Base-by-base conservation (phyloP, 2,329 filamentous ascomycete genomes). In the Chrysoporthe deuterocubensis region DNA sequence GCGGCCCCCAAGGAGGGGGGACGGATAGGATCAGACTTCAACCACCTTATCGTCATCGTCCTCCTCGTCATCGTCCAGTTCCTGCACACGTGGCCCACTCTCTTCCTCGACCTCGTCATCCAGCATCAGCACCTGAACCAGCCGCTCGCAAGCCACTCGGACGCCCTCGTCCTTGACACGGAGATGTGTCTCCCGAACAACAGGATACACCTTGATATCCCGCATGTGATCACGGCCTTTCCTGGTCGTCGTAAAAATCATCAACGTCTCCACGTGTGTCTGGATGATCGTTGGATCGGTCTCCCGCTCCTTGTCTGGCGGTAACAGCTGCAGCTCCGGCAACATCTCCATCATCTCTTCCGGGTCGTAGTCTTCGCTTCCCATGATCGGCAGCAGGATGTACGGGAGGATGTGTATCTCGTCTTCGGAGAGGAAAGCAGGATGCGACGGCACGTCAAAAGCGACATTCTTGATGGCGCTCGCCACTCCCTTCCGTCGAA, bases 391-490 rank as follows among this genome's bases (percentile, higher is more conserved):
- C 7, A 97, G 84, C 11, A 99, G 81, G 18, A 98, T 83, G 78
- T 98, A 98, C 0, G 95, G 94, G 4, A 98, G 81, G 18, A 98
- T 85, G 73, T 97, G 91, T 62, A 94, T 89, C 50, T 89, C 89
- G 21, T 90, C 87, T 63, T 92, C 89, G 0, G 87, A 85, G 58
- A 97, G 80, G 64, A 97, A 89, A 1, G 84, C 81, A 0, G 87
- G 82, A 74, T 98, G 95, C 0, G 90, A 86, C 3, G 87, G 80
- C 6, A 95, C 80, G 74, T 96, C 92, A 76, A 99, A 98, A 7
- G 93, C 89, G 42, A 92, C 89, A 76, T 99, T 99, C 79, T 98
- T 98, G 77, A 99, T 93, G 11, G 93, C 96, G 69, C 90, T 94
- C 8, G 95, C 95, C n/a, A 97, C 94, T n/a, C 96, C 96, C 74